A percentile compares a stretch with the other conserved stretches of the same genome.
These are phyloP conservation scores for Scheffersomyces titani DNA, from an alignment of 1,139 yeast genomes.

Conservation along the genomic window DNA sequence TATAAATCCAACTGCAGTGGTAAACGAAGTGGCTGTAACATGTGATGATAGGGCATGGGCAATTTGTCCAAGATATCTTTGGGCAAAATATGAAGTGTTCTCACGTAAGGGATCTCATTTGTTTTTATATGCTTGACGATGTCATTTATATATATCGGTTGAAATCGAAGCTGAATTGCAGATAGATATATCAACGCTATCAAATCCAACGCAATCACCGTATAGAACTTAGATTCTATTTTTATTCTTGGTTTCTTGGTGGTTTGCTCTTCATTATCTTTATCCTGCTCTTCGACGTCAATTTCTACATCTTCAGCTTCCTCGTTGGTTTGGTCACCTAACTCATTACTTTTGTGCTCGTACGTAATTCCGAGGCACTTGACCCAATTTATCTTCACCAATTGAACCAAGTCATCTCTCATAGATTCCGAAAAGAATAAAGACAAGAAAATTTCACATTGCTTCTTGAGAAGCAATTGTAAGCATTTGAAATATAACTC, in stretches of 20 bases:
- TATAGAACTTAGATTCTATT: not conserved
- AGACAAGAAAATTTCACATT: conserved; percentile 28
- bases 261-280: conserved; percentile 1
- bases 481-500: conserved; percentile 48
- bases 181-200: conserved; percentile 42
- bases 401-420: conserved; percentile 7
- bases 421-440: conserved; percentile 25
- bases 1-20: conserved; percentile 32
- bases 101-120: conserved; percentile 42
- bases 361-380: conserved; percentile 1
- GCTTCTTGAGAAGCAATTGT: conserved; percentile 56
- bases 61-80: conserved; percentile 20
- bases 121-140: conserved; percentile 28
- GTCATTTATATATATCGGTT: conserved; percentile 41
- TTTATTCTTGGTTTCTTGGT: not conserved
- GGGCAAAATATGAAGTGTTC: conserved; percentile 33
- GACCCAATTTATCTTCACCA: conserved; percentile 18
- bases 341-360: not conserved
- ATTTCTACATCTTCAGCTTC: not conserved
- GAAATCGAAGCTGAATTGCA: conserved; percentile 28
- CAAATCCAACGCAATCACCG: conserved; percentile 25
- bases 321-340: not conserved
- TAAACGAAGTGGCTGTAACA: conserved; percentile 29
- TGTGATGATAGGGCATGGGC: conserved; percentile 22
- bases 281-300: conserved; percentile 7